Conservation (phyloP, 805 yeast species). For the Metschnikowia noctiluminum region DNA sequence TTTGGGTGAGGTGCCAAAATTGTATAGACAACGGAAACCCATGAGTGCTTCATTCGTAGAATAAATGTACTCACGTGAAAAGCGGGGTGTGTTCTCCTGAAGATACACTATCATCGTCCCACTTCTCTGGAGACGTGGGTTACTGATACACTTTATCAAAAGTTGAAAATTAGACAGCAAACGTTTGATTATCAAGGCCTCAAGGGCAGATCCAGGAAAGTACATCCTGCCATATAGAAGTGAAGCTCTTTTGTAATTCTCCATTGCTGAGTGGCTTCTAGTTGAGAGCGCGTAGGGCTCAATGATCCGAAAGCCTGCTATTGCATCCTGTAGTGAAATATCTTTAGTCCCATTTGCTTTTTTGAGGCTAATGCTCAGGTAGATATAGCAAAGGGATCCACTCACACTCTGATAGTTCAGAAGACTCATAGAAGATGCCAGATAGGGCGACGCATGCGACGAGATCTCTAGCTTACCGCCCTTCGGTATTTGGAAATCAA, state of each 20-base stretch:
- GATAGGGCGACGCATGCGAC: constrained; percentile 62
- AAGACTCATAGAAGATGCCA: constrained; percentile 71
- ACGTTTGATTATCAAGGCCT: constrained; percentile 78
- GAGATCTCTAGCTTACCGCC: constrained; percentile 66
- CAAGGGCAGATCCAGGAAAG: constrained; percentile 81
- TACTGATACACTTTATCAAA: constrained; percentile 72
- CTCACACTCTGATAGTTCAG: constrained; percentile 61
- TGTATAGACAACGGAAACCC: constrained; percentile 79
- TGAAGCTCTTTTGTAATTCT: constrained; percentile 20
- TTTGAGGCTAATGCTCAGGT: constrained; percentile 57
- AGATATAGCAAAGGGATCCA: constrained; percentile 82
- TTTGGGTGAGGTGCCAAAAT: constrained; percentile 40
- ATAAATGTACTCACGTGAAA: constrained; percentile 70
- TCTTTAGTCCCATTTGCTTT: constrained; percentile 49
- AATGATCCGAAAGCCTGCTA: constrained; percentile 63
- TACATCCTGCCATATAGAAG: constrained; percentile 82
- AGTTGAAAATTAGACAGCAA: constrained; percentile 60
- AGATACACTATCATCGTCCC: constrained; percentile 63
- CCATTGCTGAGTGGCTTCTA: neutral
- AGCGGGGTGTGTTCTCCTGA: constrained; percentile 63
- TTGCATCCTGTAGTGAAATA: constrained; percentile 60
- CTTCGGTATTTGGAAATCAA: constrained; percentile 70
- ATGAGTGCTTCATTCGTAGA: constrained; percentile 80
- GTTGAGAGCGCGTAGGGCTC: constrained; percentile 36
- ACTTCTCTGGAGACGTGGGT: constrained; percentile 50